Evolutionary conservation across 768 basidiomycete genomes (phyloP), one percentile per base, ranked within the genome.

Genomic region (Xerocomellus dryophilus): DNA sequence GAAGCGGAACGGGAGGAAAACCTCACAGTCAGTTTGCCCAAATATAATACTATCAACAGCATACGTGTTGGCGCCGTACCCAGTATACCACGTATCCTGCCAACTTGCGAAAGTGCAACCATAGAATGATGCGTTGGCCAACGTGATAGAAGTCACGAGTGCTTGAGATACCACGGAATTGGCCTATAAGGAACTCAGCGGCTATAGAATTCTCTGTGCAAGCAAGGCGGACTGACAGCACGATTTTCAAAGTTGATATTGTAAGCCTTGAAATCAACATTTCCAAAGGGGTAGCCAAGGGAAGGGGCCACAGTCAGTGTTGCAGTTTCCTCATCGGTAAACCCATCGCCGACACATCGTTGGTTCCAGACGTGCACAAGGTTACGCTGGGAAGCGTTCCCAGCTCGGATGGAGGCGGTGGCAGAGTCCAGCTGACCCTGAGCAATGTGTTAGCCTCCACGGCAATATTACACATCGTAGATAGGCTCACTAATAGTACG

Each of bases 201-300:
- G 10, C n/a, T 17, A 15, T n/a, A 7, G 31, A 32, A 14, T 8
- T 35, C 29, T 25, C n/a, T 36, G 8, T 35, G 18, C 43, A 48
- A 41, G 21, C 2, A 44, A 31, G 21, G 32, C 2, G 36, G 14
- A 54, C 80, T 52, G 56, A 85, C 84, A n/a, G 84, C 84, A 55
- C 79, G 73, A 57, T 86, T 88, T 50, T 83, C 75, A 52, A 85
- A 82, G 62, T 86, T 78, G 54, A 87, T 80, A 58, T 86, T 86
- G 56, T 86, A 85, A 9, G 77, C 80, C 58, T 73, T 83, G 70
- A 86, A 86, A 59, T 88, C 78, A 21, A 64, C 56, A 54, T 72
- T 82, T 0, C 85, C 85, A 48, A 81, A 82, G 10, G 11, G 71
- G 62, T 5, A 75, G 73, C 56, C 82, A 76, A 2, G 74, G 66